A percentile compares a stretch with the other conserved stretches of the same genome.
These are phyloP conservation scores for Fusarium sp. DNA, from an alignment of 2,329 filamentous ascomycete genomes.

Conservation along the genomic window DNA sequence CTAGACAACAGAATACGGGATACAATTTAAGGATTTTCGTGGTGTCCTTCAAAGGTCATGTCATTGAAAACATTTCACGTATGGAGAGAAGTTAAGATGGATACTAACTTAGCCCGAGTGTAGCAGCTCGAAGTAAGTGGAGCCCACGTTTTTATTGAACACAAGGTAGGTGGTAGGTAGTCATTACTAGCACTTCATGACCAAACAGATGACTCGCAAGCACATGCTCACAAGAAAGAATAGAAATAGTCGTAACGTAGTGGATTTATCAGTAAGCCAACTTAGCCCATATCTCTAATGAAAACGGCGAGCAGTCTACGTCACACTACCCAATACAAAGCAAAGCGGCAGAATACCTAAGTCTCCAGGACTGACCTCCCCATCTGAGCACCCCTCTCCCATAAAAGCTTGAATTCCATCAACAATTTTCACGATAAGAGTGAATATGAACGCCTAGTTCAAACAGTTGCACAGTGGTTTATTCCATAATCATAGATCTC, in stretches of 20 bases:
- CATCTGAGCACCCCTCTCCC: not conserved
- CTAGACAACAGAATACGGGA: not conserved
- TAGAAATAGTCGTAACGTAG: not conserved
- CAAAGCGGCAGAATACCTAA: not conserved
- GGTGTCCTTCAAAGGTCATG: not conserved
- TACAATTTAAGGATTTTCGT: not conserved
- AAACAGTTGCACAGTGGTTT: conserved; percentile 30
- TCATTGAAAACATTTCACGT: not conserved
- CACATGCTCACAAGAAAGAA: not conserved
- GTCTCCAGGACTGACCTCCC: not conserved
- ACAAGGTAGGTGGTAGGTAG: no score
- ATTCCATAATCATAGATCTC: conserved; percentile 46
- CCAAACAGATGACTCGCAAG: not conserved
- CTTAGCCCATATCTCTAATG: not conserved
- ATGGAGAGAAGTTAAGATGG: conserved; percentile 4
- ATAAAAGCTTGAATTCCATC: not conserved
- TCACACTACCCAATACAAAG: no score
- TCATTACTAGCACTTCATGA: not conserved
- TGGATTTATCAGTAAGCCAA: not conserved
- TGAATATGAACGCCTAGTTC: not conserved
- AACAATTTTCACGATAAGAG: not conserved
- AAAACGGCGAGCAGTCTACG: not conserved
- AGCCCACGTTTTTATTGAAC: not conserved
- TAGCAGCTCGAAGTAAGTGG: conserved; percentile 8
- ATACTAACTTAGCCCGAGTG: conserved; percentile 4